Conservation (phyloP, 2,329 filamentous ascomycete genomes). For the Paecilomyces formosus region DNA sequence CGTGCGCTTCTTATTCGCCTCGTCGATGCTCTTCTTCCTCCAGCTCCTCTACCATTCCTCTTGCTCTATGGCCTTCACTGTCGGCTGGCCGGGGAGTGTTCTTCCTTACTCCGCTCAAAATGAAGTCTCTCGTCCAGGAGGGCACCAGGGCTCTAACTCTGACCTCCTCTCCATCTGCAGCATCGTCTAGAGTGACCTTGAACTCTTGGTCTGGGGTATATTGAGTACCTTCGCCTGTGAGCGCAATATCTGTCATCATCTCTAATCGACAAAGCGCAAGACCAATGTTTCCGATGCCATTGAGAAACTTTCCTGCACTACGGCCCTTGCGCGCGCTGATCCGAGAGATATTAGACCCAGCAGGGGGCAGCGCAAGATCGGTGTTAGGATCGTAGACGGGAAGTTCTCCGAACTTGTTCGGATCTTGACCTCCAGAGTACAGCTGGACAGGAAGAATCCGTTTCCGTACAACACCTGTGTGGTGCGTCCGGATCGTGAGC, state of each 20-base stretch:
- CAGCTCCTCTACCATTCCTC: slow-evolving; percentile 28
- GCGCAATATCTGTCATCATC: slow-evolving; percentile 73
- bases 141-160: slow-evolving; percentile 77
- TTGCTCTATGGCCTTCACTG: slow-evolving; percentile 25
- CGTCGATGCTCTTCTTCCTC: slow-evolving; percentile 25
- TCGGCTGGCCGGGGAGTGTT: slow-evolving; percentile 14
- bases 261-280: slow-evolving; percentile 81
- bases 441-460: slow-evolving; percentile 74
- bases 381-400: slow-evolving; percentile 27
- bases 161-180: slow-evolving; percentile 41
- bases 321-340: slow-evolving; percentile 49
- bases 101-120: slow-evolving; percentile 32
- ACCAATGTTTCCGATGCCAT: slow-evolving; percentile 75
- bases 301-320: slow-evolving; percentile 73
- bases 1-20: slow-evolving; percentile 11
- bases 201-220: slow-evolving; percentile 58
- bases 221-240: slow-evolving; percentile 59
- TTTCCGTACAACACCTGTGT: slow-evolving; percentile 89
- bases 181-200: slow-evolving; percentile 45
- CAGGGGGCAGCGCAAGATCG: slow-evolving; percentile 21
- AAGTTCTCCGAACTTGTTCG: slow-evolving; percentile 43
- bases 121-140: slow-evolving; percentile 56
- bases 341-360: slow-evolving; percentile 48
- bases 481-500: slow-evolving; percentile 88
- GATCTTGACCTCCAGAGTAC: slow-evolving; percentile 46